Evolutionary conservation across 805 yeast species (phyloP).

Genomic region (Komagataella pseudopastoris): DNA sequence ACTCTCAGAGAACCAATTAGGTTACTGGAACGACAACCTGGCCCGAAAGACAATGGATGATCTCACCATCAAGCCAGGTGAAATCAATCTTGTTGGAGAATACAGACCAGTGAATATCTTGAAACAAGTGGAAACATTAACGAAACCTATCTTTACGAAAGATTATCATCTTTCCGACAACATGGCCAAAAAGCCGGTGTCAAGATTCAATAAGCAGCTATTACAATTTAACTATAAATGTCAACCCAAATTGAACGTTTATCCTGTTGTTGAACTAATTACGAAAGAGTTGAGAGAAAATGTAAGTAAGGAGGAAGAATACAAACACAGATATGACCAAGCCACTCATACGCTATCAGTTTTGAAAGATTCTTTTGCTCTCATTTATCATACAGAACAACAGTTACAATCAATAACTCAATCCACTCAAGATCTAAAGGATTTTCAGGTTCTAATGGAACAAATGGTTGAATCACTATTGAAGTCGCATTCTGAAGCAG

Average conservation of each 20-base stretch:
- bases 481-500: not conserved
- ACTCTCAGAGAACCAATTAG: not conserved
- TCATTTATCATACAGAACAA: not conserved
- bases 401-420: not conserved
- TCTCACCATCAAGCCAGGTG: not conserved
- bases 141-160: not conserved
- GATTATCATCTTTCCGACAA: not conserved
- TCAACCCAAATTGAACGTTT: not conserved
- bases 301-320: not conserved
- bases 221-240: not conserved
- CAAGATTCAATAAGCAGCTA: not conserved
- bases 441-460: not conserved
- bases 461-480: not conserved
- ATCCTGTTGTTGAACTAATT: not conserved
- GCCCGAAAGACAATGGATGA: not conserved
- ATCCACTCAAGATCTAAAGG: not conserved
- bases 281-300: not conserved
- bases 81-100: not conserved
- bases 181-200: not conserved
- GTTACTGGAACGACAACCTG: not conserved
- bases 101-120: not conserved
- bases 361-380: not conserved
- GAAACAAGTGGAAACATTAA: not conserved
- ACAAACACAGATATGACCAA: not conserved
- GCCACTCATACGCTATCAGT: not conserved